Conservation (phyloP, 2,329 filamentous ascomycete species). For the Lasiodiplodia sp. region DNA sequence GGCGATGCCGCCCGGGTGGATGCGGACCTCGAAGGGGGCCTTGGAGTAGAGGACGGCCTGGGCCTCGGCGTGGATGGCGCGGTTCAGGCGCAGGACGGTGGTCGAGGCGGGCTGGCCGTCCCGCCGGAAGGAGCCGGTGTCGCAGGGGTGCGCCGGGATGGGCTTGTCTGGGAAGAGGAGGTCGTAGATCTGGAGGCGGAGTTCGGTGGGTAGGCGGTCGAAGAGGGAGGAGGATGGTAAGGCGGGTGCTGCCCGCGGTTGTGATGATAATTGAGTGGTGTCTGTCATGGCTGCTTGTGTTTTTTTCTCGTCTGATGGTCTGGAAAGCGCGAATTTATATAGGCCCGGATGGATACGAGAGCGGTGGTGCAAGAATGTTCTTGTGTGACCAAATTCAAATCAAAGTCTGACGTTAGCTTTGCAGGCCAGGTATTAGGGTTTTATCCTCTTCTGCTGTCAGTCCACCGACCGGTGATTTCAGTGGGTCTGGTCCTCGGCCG, state of each 20-base stretch:
- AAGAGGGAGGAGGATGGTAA: slow-evolving; percentile 7
- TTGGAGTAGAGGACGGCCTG: slow-evolving; percentile 12
- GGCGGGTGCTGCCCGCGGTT: neutral
- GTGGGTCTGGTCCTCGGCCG: slow-evolving; percentile 3
- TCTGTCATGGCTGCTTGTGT: slow-evolving; percentile 1
- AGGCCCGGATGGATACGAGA: neutral
- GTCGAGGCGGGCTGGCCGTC: neutral
- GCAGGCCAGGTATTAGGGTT: neutral
- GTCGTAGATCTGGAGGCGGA: slow-evolving; percentile 30
- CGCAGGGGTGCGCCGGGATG: slow-evolving; percentile 14
- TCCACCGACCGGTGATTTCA: slow-evolving; percentile 18
- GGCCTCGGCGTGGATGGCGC: slow-evolving; percentile 22
- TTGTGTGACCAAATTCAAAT: neutral
- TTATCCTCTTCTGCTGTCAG: slow-evolving; percentile 8
- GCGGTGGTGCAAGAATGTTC: neutral
- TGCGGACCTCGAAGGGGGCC: slow-evolving; percentile 7
- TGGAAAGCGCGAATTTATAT: neutral
- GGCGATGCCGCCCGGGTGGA: slow-evolving; percentile 16
- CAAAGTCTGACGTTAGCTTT: neutral
- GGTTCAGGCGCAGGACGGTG: slow-evolving; percentile 16
- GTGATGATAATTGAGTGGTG: neutral
- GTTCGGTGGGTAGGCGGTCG: slow-evolving; percentile 23
- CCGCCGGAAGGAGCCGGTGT: neutral
- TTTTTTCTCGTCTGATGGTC: neutral
- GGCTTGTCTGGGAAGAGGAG: slow-evolving; percentile 24